phyloP scores from a whole-genome alignment of 2,329 filamentous ascomycete genomes.

The Emergomyces orientalis region DNA sequence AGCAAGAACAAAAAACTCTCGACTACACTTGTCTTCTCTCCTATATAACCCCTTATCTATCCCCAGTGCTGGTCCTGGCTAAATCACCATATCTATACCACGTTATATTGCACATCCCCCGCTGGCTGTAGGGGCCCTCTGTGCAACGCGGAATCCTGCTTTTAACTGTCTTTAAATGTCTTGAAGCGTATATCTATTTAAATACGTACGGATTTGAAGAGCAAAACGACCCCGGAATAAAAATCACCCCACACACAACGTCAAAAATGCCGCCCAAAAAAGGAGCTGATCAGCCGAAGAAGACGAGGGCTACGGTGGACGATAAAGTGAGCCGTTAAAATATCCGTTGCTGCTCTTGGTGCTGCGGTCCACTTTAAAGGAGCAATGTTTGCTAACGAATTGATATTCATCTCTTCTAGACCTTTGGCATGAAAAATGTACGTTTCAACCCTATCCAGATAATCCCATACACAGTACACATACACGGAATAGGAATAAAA shows the following conservation, averaged over 20 bases:
- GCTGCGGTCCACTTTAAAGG: not conserved
- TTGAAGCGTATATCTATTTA: too few species aligned
- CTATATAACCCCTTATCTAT: not conserved
- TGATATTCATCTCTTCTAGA: constrained; percentile 36
- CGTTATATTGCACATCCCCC: not conserved
- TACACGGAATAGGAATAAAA: not conserved
- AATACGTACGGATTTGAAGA: not conserved
- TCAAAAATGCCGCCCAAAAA: constrained; percentile 43
- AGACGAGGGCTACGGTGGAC: constrained; percentile 52
- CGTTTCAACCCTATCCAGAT: constrained; percentile 18
- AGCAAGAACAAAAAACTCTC: not conserved
- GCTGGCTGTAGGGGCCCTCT: not conserved
- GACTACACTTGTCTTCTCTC: not conserved
- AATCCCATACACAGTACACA: not conserved
- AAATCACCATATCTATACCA: not conserved
- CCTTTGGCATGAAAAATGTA: constrained; percentile 98
- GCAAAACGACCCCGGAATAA: not conserved
- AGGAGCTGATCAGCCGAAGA: constrained; percentile 35
- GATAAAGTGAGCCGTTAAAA: constrained; percentile 53
- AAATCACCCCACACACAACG: constrained; percentile 14
- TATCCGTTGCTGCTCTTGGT: constrained; percentile 1
- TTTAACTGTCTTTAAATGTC: too few species aligned
- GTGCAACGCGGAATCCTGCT: not conserved
- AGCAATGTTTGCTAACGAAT: constrained; percentile 15
- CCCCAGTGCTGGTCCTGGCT: not conserved